phyloP scores from a whole-genome alignment of 495 filamentous ascomycete species.

The Aeminium ludgeri region DNA sequence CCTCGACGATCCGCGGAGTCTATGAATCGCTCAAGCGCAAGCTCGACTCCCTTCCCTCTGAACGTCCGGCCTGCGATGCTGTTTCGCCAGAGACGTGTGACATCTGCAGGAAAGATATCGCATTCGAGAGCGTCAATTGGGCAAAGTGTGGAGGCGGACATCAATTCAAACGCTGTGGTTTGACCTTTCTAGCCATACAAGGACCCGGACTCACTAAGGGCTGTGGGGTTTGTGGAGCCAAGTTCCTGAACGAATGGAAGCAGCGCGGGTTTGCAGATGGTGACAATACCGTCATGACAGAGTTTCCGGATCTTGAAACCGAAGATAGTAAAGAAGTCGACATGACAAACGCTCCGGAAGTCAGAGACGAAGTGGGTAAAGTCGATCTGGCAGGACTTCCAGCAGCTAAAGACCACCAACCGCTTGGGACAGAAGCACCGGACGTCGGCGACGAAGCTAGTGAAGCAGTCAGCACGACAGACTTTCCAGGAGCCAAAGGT shows the following conservation, averaged over 20 bases:
- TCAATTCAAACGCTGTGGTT: conserved; percentile 35
- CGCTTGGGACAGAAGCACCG: too few relatives aligned
- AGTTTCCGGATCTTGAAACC: too few relatives aligned
- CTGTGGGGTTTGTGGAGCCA: conserved; percentile 33
- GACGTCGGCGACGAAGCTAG: too few relatives aligned
- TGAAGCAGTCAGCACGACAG: too few relatives aligned
- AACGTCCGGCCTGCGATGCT: too few relatives aligned
- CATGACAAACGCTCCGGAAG: too few relatives aligned
- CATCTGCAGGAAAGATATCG: conserved; percentile 30
- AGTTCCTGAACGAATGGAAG: conserved; percentile 31
- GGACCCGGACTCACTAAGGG: conserved; percentile 37
- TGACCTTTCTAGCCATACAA: conserved; percentile 39
- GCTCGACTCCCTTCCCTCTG: not conserved
- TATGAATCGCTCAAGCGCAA: conserved; percentile 14
- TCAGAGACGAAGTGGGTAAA: too few relatives aligned
- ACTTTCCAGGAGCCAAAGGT: too few relatives aligned
- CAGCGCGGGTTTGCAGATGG: conserved; percentile 3
- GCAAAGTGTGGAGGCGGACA: conserved; percentile 34
- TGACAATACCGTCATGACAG: not conserved
- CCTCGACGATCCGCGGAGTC: conserved; percentile 20
- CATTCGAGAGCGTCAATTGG: conserved; percentile 19
- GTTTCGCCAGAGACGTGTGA: conserved; percentile 35
- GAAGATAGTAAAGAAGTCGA: too few relatives aligned
- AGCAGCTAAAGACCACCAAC: too few relatives aligned
- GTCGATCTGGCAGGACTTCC: too few relatives aligned